These are phyloP conservation scores for Capsella rubella DNA, from an alignment of 441 rosid species.

Conservation along the genomic window DNA sequence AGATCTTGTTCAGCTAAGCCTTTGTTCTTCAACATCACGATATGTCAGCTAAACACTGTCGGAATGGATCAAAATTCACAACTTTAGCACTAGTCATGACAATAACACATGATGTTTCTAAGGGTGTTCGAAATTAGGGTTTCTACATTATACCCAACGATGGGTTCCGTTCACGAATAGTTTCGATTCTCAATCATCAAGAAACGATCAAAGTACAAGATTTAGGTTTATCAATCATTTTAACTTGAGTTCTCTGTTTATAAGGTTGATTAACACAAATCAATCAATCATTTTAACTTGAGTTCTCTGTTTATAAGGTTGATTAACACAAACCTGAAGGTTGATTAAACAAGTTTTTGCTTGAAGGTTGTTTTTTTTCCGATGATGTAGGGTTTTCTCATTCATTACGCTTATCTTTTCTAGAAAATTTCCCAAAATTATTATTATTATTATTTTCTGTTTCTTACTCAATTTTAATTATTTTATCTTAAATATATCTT, in stretches of 20 bases:
- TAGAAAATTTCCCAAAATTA: too few relatives aligned
- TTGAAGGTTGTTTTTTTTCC: not conserved
- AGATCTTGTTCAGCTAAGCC: constrained; percentile 96
- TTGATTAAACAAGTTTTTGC: not conserved
- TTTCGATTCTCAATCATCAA: not conserved
- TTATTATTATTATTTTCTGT: too few relatives aligned
- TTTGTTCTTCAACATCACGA: constrained; percentile 67
- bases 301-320: not conserved
- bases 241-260: not conserved
- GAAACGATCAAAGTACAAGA: not conserved
- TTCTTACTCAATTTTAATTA: too few relatives aligned
- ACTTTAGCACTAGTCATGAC: not conserved
- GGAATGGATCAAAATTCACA: constrained; percentile 8
- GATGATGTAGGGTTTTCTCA: not conserved
- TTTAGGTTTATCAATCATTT: not conserved
- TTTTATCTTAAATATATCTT: too few relatives aligned
- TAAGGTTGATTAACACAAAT: not conserved
- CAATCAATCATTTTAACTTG: not conserved
- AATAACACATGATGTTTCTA: not conserved
- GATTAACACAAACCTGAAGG: not conserved
- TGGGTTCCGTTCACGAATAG: not conserved
- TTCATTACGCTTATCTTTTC: not conserved
- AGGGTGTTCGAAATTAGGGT: constrained; percentile 17
- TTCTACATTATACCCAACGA: not conserved
- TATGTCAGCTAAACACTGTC: not conserved